These are phyloP conservation scores for Epichloe bromicola DNA, from an alignment of 2,329 filamentous ascomycete species.

Conservation along the genomic window DNA sequence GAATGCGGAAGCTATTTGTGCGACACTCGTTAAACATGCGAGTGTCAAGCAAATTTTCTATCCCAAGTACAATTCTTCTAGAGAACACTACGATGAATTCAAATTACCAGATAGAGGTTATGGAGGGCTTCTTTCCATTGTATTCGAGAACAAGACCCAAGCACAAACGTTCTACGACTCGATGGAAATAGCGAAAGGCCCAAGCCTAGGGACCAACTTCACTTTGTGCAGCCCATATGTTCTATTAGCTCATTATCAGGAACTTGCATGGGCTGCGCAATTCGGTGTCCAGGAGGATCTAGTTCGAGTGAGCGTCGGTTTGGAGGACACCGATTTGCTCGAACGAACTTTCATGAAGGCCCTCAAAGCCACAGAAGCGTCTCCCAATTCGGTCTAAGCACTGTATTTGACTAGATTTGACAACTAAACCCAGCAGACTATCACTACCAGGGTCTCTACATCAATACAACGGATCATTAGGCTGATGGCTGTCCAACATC, in stretches of 20 bases:
- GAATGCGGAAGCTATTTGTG: constrained; percentile 74
- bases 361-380: constrained; percentile 40
- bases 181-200: constrained; percentile 81
- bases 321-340: constrained; percentile 65
- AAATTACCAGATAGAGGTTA: constrained; percentile 67
- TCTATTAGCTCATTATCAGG: constrained; percentile 77
- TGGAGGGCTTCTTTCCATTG: constrained; percentile 76
- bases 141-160: constrained; percentile 56
- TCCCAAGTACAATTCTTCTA: constrained; percentile 63
- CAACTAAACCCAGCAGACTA: not conserved
- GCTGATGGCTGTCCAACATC: not conserved
- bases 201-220: constrained; percentile 93
- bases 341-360: constrained; percentile 52
- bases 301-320: constrained; percentile 75
- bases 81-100: constrained; percentile 64
- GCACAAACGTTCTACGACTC: constrained; percentile 76
- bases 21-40: constrained; percentile 47
- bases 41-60: constrained; percentile 73
- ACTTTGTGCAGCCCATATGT: constrained; percentile 87
- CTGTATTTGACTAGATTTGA: not conserved
- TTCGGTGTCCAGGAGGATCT: constrained; percentile 73
- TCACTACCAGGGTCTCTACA: not conserved
- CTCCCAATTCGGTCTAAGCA: not conserved
- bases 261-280: constrained; percentile 78
- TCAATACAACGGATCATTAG: not conserved